Conservation (phyloP, 2,329 filamentous ascomycete species). For the Helminthosporium solani region DNA sequence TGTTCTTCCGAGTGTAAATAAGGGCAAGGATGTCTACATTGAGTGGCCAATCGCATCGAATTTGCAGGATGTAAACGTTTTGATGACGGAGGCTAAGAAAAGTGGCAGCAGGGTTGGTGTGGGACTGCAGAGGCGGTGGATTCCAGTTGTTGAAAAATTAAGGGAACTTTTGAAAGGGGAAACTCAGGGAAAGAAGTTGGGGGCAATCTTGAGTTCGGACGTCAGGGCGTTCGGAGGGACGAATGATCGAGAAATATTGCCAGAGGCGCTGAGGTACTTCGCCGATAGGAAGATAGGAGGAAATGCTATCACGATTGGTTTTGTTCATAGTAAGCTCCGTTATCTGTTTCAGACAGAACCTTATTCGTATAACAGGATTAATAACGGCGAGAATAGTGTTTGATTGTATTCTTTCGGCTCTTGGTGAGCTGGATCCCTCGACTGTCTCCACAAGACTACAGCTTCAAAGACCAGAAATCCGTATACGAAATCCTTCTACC, state of each 20-base stretch:
- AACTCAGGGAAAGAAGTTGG: slow-evolving; percentile 46
- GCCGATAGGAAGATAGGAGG: slow-evolving; percentile 47
- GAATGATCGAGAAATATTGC: slow-evolving; percentile 17
- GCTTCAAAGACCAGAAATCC: slow-evolving; percentile 48
- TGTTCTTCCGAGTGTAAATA: slow-evolving; percentile 50
- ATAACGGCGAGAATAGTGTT: slow-evolving; percentile 22
- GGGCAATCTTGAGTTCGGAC: slow-evolving; percentile 35
- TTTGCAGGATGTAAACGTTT: slow-evolving; percentile 42
- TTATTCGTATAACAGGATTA: neutral
- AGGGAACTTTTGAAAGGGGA: slow-evolving; percentile 43
- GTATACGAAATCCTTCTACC: slow-evolving; percentile 14
- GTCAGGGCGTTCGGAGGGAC: slow-evolving; percentile 22
- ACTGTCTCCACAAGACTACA: slow-evolving; percentile 46
- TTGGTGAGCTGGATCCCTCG: slow-evolving; percentile 47
- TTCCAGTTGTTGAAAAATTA: slow-evolving; percentile 45
- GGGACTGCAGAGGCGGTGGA: slow-evolving; percentile 49
- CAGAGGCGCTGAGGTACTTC: slow-evolving; percentile 49
- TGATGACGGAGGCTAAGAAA: slow-evolving; percentile 42
- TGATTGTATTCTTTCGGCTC: slow-evolving; percentile 48
- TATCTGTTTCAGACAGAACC: no score
- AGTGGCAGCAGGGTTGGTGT: slow-evolving; percentile 48
- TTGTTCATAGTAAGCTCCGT: slow-evolving; percentile 27
- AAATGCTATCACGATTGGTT: slow-evolving; percentile 39
- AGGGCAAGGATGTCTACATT: slow-evolving; percentile 55
- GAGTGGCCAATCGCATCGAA: slow-evolving; percentile 52